Percentiles rank a stretch among this genome's conserved stretches.
Evolutionary conservation across 1,284 basidiomycete genomes (phyloP).

Genomic region (Marasmius sp.): DNA sequence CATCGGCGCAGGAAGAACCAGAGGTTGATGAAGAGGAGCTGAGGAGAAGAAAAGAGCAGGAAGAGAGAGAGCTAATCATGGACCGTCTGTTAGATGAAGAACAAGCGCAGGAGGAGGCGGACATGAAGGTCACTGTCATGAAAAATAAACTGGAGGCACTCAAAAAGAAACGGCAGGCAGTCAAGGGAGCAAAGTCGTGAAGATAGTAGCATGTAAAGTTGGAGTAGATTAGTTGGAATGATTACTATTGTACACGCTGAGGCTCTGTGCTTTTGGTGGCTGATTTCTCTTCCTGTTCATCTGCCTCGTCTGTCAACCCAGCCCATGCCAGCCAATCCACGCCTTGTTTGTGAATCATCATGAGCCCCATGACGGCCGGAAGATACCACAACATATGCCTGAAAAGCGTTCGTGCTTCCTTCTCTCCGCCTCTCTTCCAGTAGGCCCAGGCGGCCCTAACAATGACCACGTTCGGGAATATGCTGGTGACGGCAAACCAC

Average conservation of each 20-base stretch:
- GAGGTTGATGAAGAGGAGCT: constrained; percentile 46
- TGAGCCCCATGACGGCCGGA: constrained; percentile 86
- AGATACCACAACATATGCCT: constrained; percentile 90
- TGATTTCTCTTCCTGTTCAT: constrained; percentile 13
- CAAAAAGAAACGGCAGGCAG: constrained; percentile 52
- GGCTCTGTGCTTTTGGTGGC: neutral
- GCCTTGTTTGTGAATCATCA: constrained; percentile 93
- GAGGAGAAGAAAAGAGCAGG: constrained; percentile 54
- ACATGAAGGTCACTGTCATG: constrained; percentile 65
- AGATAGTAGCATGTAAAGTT: neutral
- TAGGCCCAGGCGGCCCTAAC: constrained; percentile 74
- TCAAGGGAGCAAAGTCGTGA: constrained; percentile 21
- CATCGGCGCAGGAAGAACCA: constrained; percentile 24
- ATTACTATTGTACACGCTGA: neutral
- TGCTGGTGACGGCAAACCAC: constrained; percentile 79
- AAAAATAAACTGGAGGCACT: constrained; percentile 65
- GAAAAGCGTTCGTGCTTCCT: constrained; percentile 78
- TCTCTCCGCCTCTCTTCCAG: constrained; percentile 75
- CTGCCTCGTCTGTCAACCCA: constrained; percentile 26
- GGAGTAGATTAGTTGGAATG: neutral
- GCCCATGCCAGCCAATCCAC: constrained; percentile 70
- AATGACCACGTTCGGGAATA: constrained; percentile 78
- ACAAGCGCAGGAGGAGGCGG: constrained; percentile 80
- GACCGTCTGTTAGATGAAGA: constrained; percentile 80
- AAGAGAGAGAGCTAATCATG: constrained; percentile 81